Conservation (phyloP, 2,329 filamentous ascomycete species). For the Thelonectria rubi region DNA sequence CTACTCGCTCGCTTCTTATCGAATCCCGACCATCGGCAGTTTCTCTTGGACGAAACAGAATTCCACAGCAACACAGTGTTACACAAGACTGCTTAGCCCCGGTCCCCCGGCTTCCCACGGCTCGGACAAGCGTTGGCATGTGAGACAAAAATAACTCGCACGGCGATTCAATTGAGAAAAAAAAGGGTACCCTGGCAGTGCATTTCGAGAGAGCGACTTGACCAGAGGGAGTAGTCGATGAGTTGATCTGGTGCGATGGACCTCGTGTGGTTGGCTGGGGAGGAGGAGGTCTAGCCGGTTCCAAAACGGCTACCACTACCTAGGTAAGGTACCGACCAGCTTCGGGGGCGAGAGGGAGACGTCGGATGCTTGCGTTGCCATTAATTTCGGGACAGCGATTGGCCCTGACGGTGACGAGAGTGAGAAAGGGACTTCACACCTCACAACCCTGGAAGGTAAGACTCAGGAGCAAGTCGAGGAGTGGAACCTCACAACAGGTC, state of each 20-base stretch:
- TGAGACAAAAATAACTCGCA: background rate
- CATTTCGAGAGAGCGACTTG: background rate
- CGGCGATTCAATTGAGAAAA: background rate
- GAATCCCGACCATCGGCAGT: background rate
- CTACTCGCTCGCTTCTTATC: background rate
- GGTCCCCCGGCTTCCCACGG: background rate
- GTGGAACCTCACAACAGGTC: conserved; percentile 10
- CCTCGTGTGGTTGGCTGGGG: background rate
- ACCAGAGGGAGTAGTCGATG: background rate
- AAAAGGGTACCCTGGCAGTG: background rate
- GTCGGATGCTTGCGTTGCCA: background rate
- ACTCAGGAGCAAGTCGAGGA: conserved; percentile 1
- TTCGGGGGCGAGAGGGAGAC: background rate
- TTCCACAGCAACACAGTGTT: background rate
- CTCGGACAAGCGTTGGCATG: background rate
- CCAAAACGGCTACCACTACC: background rate
- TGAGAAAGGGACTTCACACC: too few relatives aligned
- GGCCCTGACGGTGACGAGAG: background rate
- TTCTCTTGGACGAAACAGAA: background rate
- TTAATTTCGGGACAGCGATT: background rate
- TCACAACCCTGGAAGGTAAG: too few relatives aligned
- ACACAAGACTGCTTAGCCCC: background rate
- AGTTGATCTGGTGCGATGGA: background rate
- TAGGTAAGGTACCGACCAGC: too few relatives aligned
- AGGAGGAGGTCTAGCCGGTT: background rate